Base-by-base conservation (phyloP, 805 yeast species). In the Wickerhamiella alocasiicola region DNA sequence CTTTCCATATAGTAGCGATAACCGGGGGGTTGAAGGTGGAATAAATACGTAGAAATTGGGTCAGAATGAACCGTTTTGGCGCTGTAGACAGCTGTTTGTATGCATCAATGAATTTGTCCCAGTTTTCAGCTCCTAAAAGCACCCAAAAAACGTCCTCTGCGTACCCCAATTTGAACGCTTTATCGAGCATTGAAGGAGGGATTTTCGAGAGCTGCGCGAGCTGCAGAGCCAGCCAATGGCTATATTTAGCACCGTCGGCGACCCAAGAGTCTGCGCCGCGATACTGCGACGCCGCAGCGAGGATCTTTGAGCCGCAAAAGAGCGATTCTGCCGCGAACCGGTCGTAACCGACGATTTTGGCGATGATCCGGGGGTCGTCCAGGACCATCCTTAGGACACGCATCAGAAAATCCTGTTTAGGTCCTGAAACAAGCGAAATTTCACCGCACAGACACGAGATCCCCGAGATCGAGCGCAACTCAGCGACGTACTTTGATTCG, bases 141-240 rank as follows among this genome's bases (percentile, higher is more conserved):
- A 41, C 34, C 16, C 17, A n/a, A 3, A 45, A 33, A 6, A 44
- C 42, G 6, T 16, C 44, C 26, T 24, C 12, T 2, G 57, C 49
- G 13, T 45, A 48, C 9, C 58, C 60, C 18, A 55, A 44, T 28
- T 54, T 53, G 25, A 46, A 35, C 1, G 40, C 39, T 13, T 39
- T 19, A 19, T 54, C 57, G 9, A 54, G 41, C 40, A 52, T 32
- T 3, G 36, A 25, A 1, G 46, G 9, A 6, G 46, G 50, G 9
- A 20, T 21, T 2, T 36, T 16, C 6, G 31, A 16, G 6, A 32
- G 23, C 15, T 27, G 26, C 5, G 39, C 17, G 20, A 53, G 21
- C 30, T 48, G 51, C 5, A 11, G n/a, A 5, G 51, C 53, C 9
- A 52, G 46, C 54, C 54, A 54, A 9, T 17, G 6, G 16, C 49